These are phyloP conservation scores for Esteya vermicola DNA, from an alignment of 2,329 filamentous ascomycete species.

Conservation along the genomic window DNA sequence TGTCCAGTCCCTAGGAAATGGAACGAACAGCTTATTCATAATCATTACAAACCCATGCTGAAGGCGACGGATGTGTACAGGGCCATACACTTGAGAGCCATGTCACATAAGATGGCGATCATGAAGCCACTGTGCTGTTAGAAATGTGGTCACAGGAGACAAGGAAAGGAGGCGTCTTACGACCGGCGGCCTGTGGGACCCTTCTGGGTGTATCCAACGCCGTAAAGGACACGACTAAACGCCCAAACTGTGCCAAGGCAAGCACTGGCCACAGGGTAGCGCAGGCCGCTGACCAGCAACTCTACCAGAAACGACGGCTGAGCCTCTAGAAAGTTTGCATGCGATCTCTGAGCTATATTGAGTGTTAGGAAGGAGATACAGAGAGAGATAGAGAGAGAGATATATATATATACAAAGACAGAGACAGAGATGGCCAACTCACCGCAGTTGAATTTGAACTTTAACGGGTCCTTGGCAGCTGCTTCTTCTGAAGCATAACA, in stretches of 20 bases:
- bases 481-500: constrained; percentile 40
- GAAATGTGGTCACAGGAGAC: neutral
- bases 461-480: constrained; percentile 38
- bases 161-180: constrained; percentile 16
- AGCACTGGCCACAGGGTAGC: constrained; percentile 35
- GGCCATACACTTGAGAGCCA: constrained; percentile 26
- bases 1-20: too few relatives aligned
- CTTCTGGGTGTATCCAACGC: constrained; percentile 34
- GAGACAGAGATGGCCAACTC: too few relatives aligned
- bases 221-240: constrained; percentile 37
- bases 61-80: constrained; percentile 26
- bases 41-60: too few relatives aligned
- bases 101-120: constrained; percentile 20
- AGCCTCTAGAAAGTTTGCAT: constrained; percentile 51
- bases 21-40: too few relatives aligned
- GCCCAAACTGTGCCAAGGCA: constrained; percentile 37
- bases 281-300: constrained; percentile 41
- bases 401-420: too few relatives aligned
- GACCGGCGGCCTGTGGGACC: constrained; percentile 30
- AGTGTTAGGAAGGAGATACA: neutral
- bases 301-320: constrained; percentile 35
- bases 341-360: constrained; percentile 40
- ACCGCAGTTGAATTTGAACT: constrained; percentile 49
- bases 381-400: neutral
- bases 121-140: constrained; percentile 20